phyloP scores from a whole-genome alignment of 2,329 filamentous ascomycete genomes.

The Cyclaneusma minus region DNA sequence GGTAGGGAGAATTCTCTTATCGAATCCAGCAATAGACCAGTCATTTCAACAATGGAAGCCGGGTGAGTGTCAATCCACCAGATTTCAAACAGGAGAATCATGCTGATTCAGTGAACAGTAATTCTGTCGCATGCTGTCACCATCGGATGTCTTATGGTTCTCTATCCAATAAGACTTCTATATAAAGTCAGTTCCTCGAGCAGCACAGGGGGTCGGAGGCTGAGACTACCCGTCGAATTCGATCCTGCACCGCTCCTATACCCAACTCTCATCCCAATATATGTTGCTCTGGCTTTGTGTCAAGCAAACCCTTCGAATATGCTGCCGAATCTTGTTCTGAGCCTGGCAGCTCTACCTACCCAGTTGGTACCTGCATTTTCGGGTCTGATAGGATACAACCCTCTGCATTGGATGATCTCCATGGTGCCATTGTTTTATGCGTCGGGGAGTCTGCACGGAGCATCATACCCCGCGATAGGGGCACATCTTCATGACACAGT shows the following conservation, averaged over 20 bases:
- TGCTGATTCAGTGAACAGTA: no score
- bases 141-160: conserved; percentile 24
- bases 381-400: conserved; percentile 39
- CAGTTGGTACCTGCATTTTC: conserved; percentile 49
- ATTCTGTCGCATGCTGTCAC: no score
- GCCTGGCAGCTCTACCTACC: conserved; percentile 61
- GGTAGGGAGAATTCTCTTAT: conserved; percentile 30
- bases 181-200: conserved; percentile 21
- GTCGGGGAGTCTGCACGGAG: background rate
- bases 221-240: conserved; percentile 50
- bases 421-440: conserved; percentile 42
- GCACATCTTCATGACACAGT: background rate
- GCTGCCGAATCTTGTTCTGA: conserved; percentile 68
- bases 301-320: conserved; percentile 43
- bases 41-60: background rate
- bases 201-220: conserved; percentile 9
- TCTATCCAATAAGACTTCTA: conserved; percentile 46
- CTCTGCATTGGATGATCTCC: conserved; percentile 67
- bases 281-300: conserved; percentile 62
- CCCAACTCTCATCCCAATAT: conserved; percentile 58
- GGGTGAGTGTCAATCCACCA: background rate
- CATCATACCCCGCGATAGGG: background rate
- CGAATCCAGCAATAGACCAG: background rate
- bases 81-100: background rate
- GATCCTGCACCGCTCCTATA: conserved; percentile 88